phyloP scores from a whole-genome alignment of 345 rosid genomes.

The Hibiscus trionum region DNA sequence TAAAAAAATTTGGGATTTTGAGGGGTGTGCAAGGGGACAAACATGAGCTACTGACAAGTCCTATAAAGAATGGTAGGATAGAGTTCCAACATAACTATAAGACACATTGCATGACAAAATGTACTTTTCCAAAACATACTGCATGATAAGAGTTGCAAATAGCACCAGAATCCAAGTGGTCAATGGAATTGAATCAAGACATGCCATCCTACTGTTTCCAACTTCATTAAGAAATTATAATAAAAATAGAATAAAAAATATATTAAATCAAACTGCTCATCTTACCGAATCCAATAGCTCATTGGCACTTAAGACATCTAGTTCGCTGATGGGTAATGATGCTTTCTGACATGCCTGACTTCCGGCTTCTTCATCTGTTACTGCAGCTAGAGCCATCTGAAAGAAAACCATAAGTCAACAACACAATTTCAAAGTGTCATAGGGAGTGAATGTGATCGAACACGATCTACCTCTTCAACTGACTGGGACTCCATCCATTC shows the following conservation, averaged over 20 bases:
- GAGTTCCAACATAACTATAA: background rate
- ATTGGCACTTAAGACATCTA: conserved; percentile 60
- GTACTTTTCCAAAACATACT: background rate
- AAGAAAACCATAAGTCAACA: conserved; percentile 17
- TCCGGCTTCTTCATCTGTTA: conserved; percentile 67
- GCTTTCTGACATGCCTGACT: conserved; percentile 70
- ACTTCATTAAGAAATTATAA: background rate
- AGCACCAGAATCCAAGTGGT: background rate
- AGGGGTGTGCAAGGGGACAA: background rate
- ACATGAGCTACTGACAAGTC: background rate
- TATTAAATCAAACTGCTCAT: background rate
- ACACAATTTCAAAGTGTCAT: background rate
- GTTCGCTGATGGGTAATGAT: conserved; percentile 41
- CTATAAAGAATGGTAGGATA: background rate
- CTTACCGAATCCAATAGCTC: conserved; percentile 85
- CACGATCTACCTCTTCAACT: conserved; percentile 56
- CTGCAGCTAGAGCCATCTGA: conserved; percentile 56
- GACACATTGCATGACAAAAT: background rate
- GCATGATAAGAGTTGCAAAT: background rate
- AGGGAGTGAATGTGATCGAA: background rate
- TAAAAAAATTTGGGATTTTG: background rate
- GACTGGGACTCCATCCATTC: conserved; percentile 41
- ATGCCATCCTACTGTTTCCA: background rate
- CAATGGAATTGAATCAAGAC: background rate
- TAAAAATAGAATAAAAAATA: background rate